Percentiles rank a stretch among this genome's conserved stretches.
phyloP scores from a whole-genome alignment of 495 filamentous ascomycete genomes.

The Tuber melanosporum region DNA sequence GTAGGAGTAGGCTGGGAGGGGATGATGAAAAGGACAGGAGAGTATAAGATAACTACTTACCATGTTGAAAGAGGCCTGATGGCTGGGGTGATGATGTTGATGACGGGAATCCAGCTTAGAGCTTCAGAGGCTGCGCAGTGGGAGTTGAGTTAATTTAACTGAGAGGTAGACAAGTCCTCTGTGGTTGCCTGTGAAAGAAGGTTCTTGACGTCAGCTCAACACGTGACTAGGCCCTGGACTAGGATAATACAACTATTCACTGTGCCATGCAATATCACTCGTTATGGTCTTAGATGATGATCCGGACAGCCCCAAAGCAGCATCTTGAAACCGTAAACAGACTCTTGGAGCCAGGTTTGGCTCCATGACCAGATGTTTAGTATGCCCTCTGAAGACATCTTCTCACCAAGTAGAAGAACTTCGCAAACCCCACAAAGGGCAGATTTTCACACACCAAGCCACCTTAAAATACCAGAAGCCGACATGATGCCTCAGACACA shows the following conservation, averaged over 20 bases:
- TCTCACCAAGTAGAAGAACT: too few relatives aligned
- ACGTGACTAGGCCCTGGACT: background rate
- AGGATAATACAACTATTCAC: too few relatives aligned
- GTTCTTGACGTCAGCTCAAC: background rate
- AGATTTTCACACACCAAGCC: too few relatives aligned
- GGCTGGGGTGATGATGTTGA: background rate
- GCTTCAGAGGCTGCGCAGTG: background rate
- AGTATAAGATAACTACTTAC: background rate
- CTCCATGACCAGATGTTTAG: too few relatives aligned
- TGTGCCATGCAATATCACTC: background rate
- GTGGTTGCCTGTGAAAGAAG: background rate
- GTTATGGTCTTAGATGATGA: background rate
- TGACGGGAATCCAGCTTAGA: background rate
- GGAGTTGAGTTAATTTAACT: background rate
- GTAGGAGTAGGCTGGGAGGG: background rate
- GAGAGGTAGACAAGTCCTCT: background rate
- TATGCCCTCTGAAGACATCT: too few relatives aligned
- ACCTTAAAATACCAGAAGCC: too few relatives aligned
- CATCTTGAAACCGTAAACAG: too few relatives aligned
- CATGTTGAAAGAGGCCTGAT: background rate
- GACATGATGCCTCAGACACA: too few relatives aligned
- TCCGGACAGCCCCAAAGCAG: too few relatives aligned
- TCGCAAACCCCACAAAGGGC: too few relatives aligned
- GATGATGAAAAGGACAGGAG: background rate
- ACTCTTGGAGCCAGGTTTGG: too few relatives aligned